phyloP scores from a whole-genome alignment of 2,329 filamentous ascomycete species.

The Aspergillus aculeatinus region DNA sequence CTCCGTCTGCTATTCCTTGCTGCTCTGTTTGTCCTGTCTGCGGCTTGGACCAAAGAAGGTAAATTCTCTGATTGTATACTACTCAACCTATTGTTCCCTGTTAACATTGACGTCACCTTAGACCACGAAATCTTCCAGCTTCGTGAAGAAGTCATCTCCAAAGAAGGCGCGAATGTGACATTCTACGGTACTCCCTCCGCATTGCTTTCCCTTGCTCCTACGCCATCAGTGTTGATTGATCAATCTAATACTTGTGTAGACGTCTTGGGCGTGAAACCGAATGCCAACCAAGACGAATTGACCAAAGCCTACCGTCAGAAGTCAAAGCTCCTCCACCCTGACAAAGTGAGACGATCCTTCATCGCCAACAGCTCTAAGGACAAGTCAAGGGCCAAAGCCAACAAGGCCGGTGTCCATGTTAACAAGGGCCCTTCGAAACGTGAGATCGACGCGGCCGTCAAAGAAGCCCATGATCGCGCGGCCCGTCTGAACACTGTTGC shows the following conservation, averaged over 20 bases:
- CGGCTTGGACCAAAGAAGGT: constrained; percentile 88
- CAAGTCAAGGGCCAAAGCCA: constrained; percentile 51
- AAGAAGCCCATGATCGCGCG: constrained; percentile 79
- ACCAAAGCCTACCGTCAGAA: constrained; percentile 92
- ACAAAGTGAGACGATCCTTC: constrained; percentile 89
- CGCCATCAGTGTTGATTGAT: constrained; percentile 2
- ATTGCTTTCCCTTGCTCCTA: neutral
- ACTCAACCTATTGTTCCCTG: neutral
- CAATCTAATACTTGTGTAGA: constrained; percentile 45
- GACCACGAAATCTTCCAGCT: constrained; percentile 98
- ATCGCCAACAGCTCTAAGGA: constrained; percentile 65
- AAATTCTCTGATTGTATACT: constrained; percentile 27
- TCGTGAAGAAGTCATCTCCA: constrained; percentile 75
- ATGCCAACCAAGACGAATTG: constrained; percentile 80
- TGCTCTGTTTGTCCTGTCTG: constrained; percentile 65
- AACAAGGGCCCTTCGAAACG: constrained; percentile 69
- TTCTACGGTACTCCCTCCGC: constrained; percentile 67
- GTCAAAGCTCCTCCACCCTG: constrained; percentile 79
- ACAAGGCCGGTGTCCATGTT: constrained; percentile 63
- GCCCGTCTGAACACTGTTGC: constrained; percentile 80
- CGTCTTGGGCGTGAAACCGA: constrained; percentile 73
- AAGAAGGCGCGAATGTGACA: constrained; percentile 75
- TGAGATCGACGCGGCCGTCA: constrained; percentile 75
- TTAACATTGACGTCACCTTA: constrained; percentile 36
- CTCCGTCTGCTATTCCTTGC: constrained; percentile 68